Evolutionary conservation across 202 grass and related monocot species (phyloP).

Genomic region (Carex sylvatica): DNA sequence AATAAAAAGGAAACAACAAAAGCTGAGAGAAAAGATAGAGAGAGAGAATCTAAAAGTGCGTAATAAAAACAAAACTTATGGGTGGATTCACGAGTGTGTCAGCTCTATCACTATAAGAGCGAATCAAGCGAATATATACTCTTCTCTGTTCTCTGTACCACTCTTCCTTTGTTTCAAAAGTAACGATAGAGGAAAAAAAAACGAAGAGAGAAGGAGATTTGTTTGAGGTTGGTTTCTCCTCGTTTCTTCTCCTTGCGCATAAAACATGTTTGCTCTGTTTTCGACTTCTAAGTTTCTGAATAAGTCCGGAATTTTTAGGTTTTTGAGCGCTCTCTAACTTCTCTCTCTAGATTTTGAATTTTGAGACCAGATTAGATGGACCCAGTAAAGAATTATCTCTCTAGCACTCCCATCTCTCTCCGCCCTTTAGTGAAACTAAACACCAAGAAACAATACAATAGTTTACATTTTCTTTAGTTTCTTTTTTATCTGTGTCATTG

Average conservation of each 20-base stretch:
- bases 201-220: conserved; percentile 1
- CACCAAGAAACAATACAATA: neutral
- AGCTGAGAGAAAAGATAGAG: conserved; percentile 12
- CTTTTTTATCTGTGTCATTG: conserved; percentile 14
- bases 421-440: neutral
- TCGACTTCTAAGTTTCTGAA: conserved; percentile 31
- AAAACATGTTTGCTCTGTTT: conserved; percentile 18
- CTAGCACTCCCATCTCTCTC: neutral
- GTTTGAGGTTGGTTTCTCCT: conserved; percentile 26
- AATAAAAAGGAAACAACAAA: neutral
- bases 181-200: neutral
- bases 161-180: conserved; percentile 21
- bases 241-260: neutral
- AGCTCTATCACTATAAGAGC: conserved; percentile 25
- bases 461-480: neutral
- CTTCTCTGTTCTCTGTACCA: conserved; percentile 19
- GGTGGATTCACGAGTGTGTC: conserved; percentile 37
- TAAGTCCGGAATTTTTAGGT: conserved; percentile 34
- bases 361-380: neutral
- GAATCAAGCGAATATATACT: conserved; percentile 30
- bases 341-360: conserved; percentile 22
- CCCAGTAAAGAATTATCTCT: conserved; percentile 8
- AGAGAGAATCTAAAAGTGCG: conserved; percentile 16
- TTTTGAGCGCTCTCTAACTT: conserved; percentile 23
- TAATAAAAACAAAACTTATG: conserved; percentile 22